phyloP scores from a whole-genome alignment of 345 rosid genomes.

The Citrus medica region DNA sequence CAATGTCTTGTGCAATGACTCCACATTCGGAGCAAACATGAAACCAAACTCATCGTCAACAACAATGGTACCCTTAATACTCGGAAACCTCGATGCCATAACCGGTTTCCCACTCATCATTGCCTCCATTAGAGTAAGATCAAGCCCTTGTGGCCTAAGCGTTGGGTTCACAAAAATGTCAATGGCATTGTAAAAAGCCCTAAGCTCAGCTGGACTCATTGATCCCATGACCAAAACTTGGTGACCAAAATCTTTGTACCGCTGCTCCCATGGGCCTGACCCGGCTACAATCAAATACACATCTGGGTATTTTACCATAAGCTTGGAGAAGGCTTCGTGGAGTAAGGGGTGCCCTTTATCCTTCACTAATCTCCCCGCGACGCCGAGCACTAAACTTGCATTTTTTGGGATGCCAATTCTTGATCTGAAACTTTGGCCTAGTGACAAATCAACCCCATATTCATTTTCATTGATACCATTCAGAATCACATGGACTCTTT shows the following conservation, averaged over 20 bases:
- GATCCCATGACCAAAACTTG: constrained; percentile 70
- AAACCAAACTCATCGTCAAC: constrained; percentile 86
- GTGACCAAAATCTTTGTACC: constrained; percentile 65
- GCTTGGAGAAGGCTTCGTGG: constrained; percentile 52
- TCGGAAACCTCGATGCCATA: constrained; percentile 83
- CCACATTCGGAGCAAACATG: constrained; percentile 83
- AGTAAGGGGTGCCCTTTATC: constrained; percentile 94
- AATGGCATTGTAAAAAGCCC: constrained; percentile 68
- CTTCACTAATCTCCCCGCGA: constrained; percentile 83
- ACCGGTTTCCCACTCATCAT: constrained; percentile 94
- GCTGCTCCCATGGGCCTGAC: constrained; percentile 81
- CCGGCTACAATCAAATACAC: constrained; percentile 75
- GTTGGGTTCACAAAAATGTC: constrained; percentile 88
- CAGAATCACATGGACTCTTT: constrained; percentile 85
- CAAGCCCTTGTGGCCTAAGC: constrained; percentile 90
- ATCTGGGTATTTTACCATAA: constrained; percentile 33
- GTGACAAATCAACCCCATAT: constrained; percentile 36
- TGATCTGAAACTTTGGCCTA: constrained; percentile 56
- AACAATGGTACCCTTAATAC: constrained; percentile 79
- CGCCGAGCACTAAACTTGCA: constrained; percentile 66
- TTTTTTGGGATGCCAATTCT: constrained; percentile 48
- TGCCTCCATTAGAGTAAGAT: constrained; percentile 86
- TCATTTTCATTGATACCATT: constrained; percentile 77
- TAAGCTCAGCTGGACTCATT: constrained; percentile 50
- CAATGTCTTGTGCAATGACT: constrained; percentile 57